Evolutionary conservation across 2,329 filamentous ascomycete genomes (phyloP), one percentile per base, ranked within the genome.

Genomic region (Fonsecaea monophora): DNA sequence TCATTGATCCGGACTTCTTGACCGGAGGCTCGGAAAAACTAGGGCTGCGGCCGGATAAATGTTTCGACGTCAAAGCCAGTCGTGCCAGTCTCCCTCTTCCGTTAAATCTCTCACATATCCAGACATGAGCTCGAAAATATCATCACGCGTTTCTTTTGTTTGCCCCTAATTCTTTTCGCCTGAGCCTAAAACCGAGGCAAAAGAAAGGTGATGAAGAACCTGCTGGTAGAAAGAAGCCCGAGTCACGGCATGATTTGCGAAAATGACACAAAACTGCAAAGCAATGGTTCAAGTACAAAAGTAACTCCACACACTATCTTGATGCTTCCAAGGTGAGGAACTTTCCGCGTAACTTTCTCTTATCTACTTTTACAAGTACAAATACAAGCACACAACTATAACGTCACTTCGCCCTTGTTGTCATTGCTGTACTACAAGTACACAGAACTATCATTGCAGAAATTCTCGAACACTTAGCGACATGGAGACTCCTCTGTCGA

Each of bases 401-500:
- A 12, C 8, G 15, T 40, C 38, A 40, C 38, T 1, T 13, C 13
- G 3, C 15, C 18, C 9, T 12, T 21, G 25, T 50, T 9, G 21
- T 50, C 45, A 50, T 25, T 25, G 45, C 18, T 50, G 12, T 21
- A 6, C 25, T 21, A 6, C 25, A 25, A 25, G 25, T 12, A 12
- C 40, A n/a, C 25, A 25, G 2, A 25, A 25, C 25, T 25, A 25
- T 25, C 8, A 50, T n/a, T 7, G 18, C 45, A 12, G 3, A 2
- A 50, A n/a, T 18, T 21, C 42, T 21, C 21, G n/a, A 18, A 53
- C 13, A 40, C 1, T 13, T 40, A 12, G 21, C 21, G 10, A 25
- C 21, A 67, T 67, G 65, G 60, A 60, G 8, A 63, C 60, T 21
- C 60, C 65, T 32, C 40, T 60, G 18, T 54, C 62, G 7, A 35